Percentiles rank a stretch among this genome's conserved stretches.
Conservation (phyloP, 148 eudicot species). For the Spergularia marina region DNA sequence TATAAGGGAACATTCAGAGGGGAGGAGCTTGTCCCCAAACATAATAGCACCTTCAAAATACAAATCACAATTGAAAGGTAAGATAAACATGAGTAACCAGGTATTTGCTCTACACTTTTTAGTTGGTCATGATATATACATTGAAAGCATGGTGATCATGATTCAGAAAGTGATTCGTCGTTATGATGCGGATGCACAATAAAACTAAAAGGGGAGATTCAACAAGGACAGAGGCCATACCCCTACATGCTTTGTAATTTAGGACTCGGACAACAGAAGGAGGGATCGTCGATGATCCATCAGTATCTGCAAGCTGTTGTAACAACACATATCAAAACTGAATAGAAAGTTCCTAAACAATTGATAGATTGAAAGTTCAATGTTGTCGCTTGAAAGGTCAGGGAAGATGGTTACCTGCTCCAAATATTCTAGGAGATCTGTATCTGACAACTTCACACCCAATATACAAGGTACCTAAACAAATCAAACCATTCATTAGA, state of each 20-base stretch:
- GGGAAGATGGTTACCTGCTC: constrained; percentile 58
- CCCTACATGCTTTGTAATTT: constrained; percentile 88
- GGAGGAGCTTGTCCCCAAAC: constrained; percentile 92
- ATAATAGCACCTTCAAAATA: constrained; percentile 76
- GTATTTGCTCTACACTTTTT: too few species aligned
- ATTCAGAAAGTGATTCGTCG: neutral
- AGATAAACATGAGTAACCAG: neutral
- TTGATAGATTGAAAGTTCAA: neutral
- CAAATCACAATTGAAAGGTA: neutral
- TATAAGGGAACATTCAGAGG: constrained; percentile 87
- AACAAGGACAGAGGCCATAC: constrained; percentile 38
- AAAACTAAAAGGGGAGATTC: neutral
- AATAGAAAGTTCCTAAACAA: constrained; percentile 5
- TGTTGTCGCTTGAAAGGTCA: neutral
- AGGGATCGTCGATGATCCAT: constrained; percentile 88
- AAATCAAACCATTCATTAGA: constrained; percentile 7
- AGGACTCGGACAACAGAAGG: constrained; percentile 81
- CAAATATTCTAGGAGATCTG: constrained; percentile 79
- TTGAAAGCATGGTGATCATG: neutral
- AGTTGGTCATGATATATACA: neutral
- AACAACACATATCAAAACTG: constrained; percentile 18
- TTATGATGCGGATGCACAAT: neutral
- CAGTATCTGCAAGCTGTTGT: constrained; percentile 87
- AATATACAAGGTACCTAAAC: constrained; percentile 90
- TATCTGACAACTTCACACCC: constrained; percentile 78